Base-by-base conservation (phyloP, 2,329 filamentous ascomycete species). In the Fusarium avenaceum region DNA sequence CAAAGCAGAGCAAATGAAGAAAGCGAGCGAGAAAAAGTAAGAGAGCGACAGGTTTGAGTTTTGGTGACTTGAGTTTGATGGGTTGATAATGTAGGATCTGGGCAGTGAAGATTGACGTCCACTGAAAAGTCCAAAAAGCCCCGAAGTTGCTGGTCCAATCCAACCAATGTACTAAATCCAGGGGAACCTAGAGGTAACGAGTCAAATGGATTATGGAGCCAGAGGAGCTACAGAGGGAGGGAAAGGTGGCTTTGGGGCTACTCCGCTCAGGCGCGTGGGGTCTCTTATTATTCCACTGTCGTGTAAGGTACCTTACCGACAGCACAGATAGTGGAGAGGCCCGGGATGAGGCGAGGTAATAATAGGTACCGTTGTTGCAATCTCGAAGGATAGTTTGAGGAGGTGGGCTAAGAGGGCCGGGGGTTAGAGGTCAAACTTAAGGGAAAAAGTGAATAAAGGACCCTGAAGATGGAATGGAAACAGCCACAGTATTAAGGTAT, bases 181-280 rank as follows among this genome's bases (percentile, higher is more conserved):
- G 71, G 71, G 71, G 71, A 69, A 70, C 58, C 50, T 44, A 22
- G 22, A 22, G 22, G 22, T 22, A 54, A 63, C 54, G 22, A 60
- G 43, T 62, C 38, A 57, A 71, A 59, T 39, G 44, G 32, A 33
- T 19, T 32, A 62, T 68, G 64, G 58, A 67, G 28, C 28, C 28
- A 30, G 28, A 30, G 10, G 28, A 30, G 67, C 61, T 70, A 61
- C 53, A 46, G 59, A 44, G 57, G 46, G 58, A 52, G 55, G 59
- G 64, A 62, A 67, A 71, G 69, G 70, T 72, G 71, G 71, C 66
- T 73, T 38, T 38, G 35, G 61, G 64, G 58, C 56, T 70, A 57
- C 69, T 60, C 62, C 67, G 69, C 62, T 73, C 56, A 50, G 71
- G 71, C 71, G 69, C 69, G 71, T 73, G 69, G 71, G 71, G 71